A percentile compares a stretch with the other conserved stretches of the same genome.
Evolutionary conservation across 202 grass and related monocot species (phyloP).

Genomic region (Brachypodium distachyon): DNA sequence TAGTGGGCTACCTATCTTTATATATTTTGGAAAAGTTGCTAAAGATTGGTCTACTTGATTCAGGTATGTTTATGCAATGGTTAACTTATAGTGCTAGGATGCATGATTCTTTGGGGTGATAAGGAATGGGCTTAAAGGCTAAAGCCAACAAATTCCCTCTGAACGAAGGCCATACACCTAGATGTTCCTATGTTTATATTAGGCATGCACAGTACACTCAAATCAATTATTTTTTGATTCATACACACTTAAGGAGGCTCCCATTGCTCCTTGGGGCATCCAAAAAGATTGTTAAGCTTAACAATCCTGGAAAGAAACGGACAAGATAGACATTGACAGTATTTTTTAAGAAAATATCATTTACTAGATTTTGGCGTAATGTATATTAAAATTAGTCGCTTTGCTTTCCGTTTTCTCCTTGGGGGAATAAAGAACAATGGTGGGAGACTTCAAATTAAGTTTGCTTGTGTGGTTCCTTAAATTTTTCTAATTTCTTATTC

Average conservation of each 20-base stretch:
- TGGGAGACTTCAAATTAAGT: slow-evolving; percentile 2
- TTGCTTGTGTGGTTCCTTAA: slow-evolving; percentile 5
- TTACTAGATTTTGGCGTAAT: not conserved
- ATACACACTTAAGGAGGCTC: slow-evolving; percentile 28
- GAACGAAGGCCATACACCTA: slow-evolving; percentile 13
- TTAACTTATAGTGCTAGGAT: not conserved
- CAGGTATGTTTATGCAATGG: not conserved
- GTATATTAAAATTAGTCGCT: not conserved
- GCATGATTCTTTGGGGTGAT: not conserved
- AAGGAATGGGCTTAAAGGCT: slow-evolving; percentile 1
- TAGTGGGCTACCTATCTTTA: not conserved
- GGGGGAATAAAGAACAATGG: slow-evolving; percentile 27
- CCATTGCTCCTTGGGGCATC: slow-evolving; percentile 26
- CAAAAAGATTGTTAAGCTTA: not conserved
- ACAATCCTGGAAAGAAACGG: slow-evolving; percentile 17
- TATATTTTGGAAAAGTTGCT: not conserved
- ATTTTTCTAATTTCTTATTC: slow-evolving; percentile 2
- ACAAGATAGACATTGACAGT: slow-evolving; percentile 24
- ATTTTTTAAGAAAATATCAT: not conserved
- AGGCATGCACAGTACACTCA: not conserved
- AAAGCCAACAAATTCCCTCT: slow-evolving; percentile 37
- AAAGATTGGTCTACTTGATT: slow-evolving; percentile 10
- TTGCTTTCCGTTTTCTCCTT: not conserved
- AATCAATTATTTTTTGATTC: not conserved
- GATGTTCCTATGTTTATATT: slow-evolving; percentile 9